Base-by-base conservation (phyloP, 2,329 filamentous ascomycete genomes). In the Colletotrichum plurivorum region DNA sequence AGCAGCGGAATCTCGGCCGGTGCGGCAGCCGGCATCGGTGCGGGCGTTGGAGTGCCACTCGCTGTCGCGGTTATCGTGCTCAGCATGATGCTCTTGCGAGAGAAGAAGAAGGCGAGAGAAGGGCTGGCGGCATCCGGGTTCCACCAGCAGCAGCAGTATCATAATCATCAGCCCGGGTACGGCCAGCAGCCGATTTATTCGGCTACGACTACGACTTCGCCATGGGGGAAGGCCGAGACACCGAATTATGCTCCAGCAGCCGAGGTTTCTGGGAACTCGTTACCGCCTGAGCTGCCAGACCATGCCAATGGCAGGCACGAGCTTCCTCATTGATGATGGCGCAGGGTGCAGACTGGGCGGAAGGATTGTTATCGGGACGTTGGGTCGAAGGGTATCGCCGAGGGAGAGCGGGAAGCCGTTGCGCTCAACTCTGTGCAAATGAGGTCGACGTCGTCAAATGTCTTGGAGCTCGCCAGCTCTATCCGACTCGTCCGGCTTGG, bases 81-180 rank as follows among this genome's bases (percentile, higher is more conserved):
- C 20, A 63, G 45, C 2, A 27, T 69, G 16, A 43, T 71, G 54
- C 65, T 71, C n/a, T 12, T 71, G 43, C 64, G 60, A 4, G 68
- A 71, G 59, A 63, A 59, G 18, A 61, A 64, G 54, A 71, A 56
- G 65, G 36, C 56, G 20, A 67, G 62, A 5, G 56, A 5, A 8
- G 51, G 51, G 18, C 22, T 52, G 2, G 27, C 22, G 36, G 22
- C 12, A 10, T 9, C 31, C 31, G 31, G 31, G 10, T 36, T 10
- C 31, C 31, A 36, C 10, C 31, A 36, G 31, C 31, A 36, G 6
- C 31, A 36, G 31, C 31, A 36, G 31, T 36, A 36, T 36, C 31
- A 59, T 7, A 20, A 53, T 36, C 48, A 46, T 15, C 43, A 48
- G n/a, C 12, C 36, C 43, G 49, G 39, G 16, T 16, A 48, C 10